Percentiles rank a stretch among this genome's conserved stretches.
These are phyloP conservation scores for Eimeria brunetti DNA, from an alignment of 169 alveolate genomes.

Conservation along the genomic window DNA sequence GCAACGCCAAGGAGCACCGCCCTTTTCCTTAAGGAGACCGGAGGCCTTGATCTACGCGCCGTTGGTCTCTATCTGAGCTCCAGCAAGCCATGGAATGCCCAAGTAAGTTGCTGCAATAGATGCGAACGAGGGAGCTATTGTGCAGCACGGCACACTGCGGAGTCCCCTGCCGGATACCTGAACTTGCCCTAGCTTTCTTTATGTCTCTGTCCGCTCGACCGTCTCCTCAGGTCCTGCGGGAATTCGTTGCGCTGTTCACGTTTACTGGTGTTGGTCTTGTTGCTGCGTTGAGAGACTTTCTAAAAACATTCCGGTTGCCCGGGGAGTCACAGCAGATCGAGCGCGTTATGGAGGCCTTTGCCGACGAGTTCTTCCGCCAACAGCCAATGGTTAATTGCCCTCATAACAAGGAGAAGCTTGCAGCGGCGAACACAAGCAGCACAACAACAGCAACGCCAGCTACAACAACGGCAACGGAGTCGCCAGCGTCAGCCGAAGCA, in stretches of 20 bases:
- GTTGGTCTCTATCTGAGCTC: constrained; percentile 69
- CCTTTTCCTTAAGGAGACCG: constrained; percentile 62
- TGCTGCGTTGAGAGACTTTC: constrained; percentile 89
- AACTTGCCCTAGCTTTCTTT: background rate
- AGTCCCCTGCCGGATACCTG: background rate
- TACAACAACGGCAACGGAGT: constrained; percentile 4
- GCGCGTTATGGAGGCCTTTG: constrained; percentile 92
- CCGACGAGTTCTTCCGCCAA: constrained; percentile 88
- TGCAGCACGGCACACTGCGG: background rate
- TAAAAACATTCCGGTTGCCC: constrained; percentile 92
- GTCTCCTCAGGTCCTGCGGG: constrained; percentile 83
- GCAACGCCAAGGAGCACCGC: constrained; percentile 79
- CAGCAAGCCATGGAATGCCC: constrained; percentile 68
- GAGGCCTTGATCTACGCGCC: constrained; percentile 65
- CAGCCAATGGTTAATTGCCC: constrained; percentile 70
- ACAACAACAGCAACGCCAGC: constrained; percentile 44
- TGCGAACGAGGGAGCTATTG: background rate
- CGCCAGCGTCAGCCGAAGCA: constrained; percentile 3
- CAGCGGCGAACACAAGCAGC: background rate
- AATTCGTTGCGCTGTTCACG: constrained; percentile 87
- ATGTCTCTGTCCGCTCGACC: background rate
- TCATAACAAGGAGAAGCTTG: constrained; percentile 40
- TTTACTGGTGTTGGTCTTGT: constrained; percentile 90
- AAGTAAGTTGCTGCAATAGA: constrained; percentile 7
- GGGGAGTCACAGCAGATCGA: constrained; percentile 95